Base-by-base conservation (phyloP, 208 protist species). In the Novymonas esmeraldas region DNA sequence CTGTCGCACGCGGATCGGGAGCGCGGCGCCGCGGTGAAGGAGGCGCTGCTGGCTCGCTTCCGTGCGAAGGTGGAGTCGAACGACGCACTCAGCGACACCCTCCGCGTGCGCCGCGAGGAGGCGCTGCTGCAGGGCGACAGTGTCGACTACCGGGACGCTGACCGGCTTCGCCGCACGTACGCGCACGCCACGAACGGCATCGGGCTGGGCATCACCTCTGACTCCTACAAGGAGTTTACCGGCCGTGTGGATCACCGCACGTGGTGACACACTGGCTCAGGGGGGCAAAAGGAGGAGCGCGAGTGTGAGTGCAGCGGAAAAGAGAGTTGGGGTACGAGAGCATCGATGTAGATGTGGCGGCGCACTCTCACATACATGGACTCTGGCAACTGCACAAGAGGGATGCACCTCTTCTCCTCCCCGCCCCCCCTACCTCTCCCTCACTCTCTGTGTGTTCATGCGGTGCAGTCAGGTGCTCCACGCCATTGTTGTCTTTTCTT, bases 181-280 rank as follows among this genome's bases (percentile, higher is more conserved):
- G 80, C 69, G 13, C 57, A 77, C n/a, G 54, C 79, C 29, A 93
- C 87, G 10, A 76, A 93, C 59, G 87, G 76, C 41, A 89, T 93
- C 55, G 87, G 87, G 5, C 63, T 93, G 10, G 87, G 67, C 50
- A 93, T 93, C 38, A 84, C 84, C 3, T 76, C 87, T 0, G 87
- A 93, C 58, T 76, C 87, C 5, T 93, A 89, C 70, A 90, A 93
- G 65, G 78, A 81, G 61, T 68, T 72, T 67, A 84, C 62, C 46
- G 65, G 77, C 0, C 29, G 38, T 28, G 77, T 69, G 42, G 73
- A 70, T 69, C 78, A 73, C 60, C 73, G 67, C 48, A 78, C 52
- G 44, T 85, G 73, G 70, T 81, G 46, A 36, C 6, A 56, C 45
- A 64, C 10, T 22, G 29, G 33, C n/a, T 6, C 6, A 26, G 26